Evolutionary conservation across 2,329 filamentous ascomycete species (phyloP), one percentile per base, ranked within the genome.

Genomic region (Alternaria hordeiaustralica): DNA sequence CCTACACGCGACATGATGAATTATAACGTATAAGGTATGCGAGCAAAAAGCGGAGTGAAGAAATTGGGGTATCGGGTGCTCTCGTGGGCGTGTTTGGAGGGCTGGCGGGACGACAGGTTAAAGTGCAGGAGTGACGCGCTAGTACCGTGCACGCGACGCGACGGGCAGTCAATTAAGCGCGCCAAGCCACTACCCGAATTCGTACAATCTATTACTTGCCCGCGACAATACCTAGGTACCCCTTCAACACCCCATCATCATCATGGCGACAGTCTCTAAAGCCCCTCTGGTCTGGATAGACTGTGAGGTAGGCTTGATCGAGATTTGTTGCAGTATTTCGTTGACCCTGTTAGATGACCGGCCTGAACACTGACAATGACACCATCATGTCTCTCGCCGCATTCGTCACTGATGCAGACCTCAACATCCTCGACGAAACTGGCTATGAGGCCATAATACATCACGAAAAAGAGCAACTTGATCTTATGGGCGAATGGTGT

Each of bases 341-440:
- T 58, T 73, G 49, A 78, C 45, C n/a, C 6, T 11, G 55, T 36
- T 70, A 97, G 93, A 99, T 99, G 96, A 98, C 93, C 30, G 93
- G 93, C 21, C 87, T 97, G 8, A 86, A 97, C 79, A 86, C 90
- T 2, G 87, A 92, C 63, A 88, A 84, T 30, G 95, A 98, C 76
- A 89, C 90, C 60, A 96, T 98, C 75, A 89, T 98, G 75, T 94
- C 97, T 74, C 91, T 98, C 61, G 95, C 91, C 80, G 97, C 94
- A 82, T 91, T 96, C 80, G 88, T 99, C 77, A 99, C 96, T 8
- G 92, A 94, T 70, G 87, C 89, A 57, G 84, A 93, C 65, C 87
- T 99, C 20, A 87, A 92, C 61, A 79, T 96, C 33, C 81, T 97
- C 25, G 93, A 97, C 64, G 83, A 89, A 23, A 79, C 85, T 30